These are phyloP conservation scores for Ceratocystis albifundus DNA, from an alignment of 2,329 filamentous ascomycete genomes.

Conservation along the genomic window DNA sequence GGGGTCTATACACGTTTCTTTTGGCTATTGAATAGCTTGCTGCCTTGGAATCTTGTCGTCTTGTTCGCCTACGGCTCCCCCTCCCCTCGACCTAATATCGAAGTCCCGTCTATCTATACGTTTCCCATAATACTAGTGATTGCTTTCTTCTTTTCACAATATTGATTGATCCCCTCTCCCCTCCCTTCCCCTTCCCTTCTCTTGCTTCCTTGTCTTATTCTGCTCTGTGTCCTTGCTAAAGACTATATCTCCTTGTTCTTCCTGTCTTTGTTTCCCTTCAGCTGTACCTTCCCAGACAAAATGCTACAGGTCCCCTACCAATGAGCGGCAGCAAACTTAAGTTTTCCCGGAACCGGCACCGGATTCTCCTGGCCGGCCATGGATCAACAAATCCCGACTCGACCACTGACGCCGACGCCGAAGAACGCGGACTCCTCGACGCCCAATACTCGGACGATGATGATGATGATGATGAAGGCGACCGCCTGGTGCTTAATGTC, in stretches of 20 bases:
- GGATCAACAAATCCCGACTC: conserved; percentile 12
- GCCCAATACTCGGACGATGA: conserved; percentile 25
- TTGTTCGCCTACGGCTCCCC: not conserved
- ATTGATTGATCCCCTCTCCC: not conserved
- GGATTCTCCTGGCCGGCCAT: conserved; percentile 16
- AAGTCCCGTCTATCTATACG: not conserved
- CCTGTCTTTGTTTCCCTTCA: not conserved
- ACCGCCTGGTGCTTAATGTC: conserved; percentile 20
- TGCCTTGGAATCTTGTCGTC: not conserved
- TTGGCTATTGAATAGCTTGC: not conserved
- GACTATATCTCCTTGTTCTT: not conserved
- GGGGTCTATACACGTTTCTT: not conserved
- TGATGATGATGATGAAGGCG: conserved; percentile 23
- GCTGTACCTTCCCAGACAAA: conserved; percentile 8
- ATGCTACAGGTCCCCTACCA: conserved; percentile 20
- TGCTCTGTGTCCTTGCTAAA: not conserved
- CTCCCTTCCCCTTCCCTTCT: not conserved
- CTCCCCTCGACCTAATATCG: not conserved
- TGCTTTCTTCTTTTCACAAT: not conserved
- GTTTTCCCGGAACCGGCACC: conserved; percentile 22
- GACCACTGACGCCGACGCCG: conserved; percentile 24
- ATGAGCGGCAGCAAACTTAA: conserved; percentile 22
- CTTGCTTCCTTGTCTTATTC: not conserved
- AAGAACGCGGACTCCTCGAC: conserved; percentile 26
- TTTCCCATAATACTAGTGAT: not conserved